Evolutionary conservation across 2,329 filamentous ascomycete genomes (phyloP).

Genomic region (Colletotrichum euphorbiae): DNA sequence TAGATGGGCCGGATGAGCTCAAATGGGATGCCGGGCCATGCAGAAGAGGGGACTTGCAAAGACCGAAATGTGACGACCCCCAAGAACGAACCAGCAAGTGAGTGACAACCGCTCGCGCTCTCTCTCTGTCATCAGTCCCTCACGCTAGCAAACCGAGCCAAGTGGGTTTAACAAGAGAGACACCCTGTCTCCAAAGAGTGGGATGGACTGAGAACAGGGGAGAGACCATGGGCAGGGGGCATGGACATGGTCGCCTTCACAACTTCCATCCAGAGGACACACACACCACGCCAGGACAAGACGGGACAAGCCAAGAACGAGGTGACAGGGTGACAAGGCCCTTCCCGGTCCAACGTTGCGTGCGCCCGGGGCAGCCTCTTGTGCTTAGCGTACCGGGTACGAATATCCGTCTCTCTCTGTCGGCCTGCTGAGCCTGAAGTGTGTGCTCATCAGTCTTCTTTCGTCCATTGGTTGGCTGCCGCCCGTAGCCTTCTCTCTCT

Average conservation of each 20-base stretch:
- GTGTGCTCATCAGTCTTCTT: slow-evolving; percentile 21
- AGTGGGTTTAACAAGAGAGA: not conserved
- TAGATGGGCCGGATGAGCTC: not conserved
- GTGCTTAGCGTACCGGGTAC: slow-evolving; percentile 2
- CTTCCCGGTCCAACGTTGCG: slow-evolving; percentile 36
- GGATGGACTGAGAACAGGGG: not conserved
- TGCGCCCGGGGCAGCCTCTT: slow-evolving; percentile 32
- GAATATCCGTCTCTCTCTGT: not conserved
- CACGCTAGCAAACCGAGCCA: not conserved
- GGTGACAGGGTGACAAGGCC: slow-evolving; percentile 28
- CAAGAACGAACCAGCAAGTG: slow-evolving; percentile 20
- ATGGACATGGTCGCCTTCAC: not conserved
- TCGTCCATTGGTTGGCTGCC: slow-evolving; percentile 33
- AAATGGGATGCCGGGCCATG: slow-evolving; percentile 10
- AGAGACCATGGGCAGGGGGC: not conserved
- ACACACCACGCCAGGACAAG: slow-evolving; percentile 2
- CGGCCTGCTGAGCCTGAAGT: not conserved
- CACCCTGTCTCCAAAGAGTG: not conserved
- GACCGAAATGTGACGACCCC: not conserved
- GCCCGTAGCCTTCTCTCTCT: slow-evolving; percentile 14
- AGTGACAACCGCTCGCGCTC: too few species aligned
- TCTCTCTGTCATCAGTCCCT: too few species aligned
- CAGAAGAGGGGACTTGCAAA: not conserved
- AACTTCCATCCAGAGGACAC: not conserved
- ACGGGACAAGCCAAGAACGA: slow-evolving; percentile 5